Conservation (phyloP, 2,329 filamentous ascomycete species). For the Sporothrix luriei region DNA sequence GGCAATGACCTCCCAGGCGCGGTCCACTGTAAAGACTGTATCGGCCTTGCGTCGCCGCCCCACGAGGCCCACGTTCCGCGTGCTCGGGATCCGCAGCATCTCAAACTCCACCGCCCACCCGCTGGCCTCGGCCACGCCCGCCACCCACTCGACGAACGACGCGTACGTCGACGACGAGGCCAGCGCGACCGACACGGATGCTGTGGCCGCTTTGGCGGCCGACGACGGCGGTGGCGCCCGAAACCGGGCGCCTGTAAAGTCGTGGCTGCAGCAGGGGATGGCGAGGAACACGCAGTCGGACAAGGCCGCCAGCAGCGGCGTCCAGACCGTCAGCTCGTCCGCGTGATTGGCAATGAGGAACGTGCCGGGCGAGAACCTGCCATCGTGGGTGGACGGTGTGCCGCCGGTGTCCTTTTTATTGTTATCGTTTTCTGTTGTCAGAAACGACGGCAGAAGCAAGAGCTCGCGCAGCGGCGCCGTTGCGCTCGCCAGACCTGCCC, state of each 20-base stretch:
- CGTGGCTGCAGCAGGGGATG: conserved; percentile 94
- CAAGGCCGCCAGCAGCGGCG: conserved; percentile 78
- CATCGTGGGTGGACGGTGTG: conserved; percentile 52
- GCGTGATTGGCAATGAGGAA: conserved; percentile 98
- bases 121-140: conserved; percentile 67
- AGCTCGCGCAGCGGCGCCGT: conserved; percentile 43
- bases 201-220: conserved; percentile 55
- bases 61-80: conserved; percentile 79
- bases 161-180: conserved; percentile 73
- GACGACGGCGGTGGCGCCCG: conserved; percentile 62
- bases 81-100: conserved; percentile 87
- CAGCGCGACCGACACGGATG: conserved; percentile 49
- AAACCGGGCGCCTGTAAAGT: conserved; percentile 73
- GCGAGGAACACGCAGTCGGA: conserved; percentile 81
- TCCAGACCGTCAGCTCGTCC: conserved; percentile 95
- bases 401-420: not conserved
- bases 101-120: conserved; percentile 80
- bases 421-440: not conserved
- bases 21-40: conserved; percentile 43
- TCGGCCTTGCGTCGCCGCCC: conserved; percentile 55
- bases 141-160: conserved; percentile 78
- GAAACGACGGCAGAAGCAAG: conserved; percentile 45
- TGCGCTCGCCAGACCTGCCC: conserved; percentile 24
- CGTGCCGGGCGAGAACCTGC: conserved; percentile 70
- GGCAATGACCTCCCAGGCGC: conserved; percentile 46